phyloP scores from a whole-genome alignment of 345 rosid species.

The Crucihimalaya himalaica region DNA sequence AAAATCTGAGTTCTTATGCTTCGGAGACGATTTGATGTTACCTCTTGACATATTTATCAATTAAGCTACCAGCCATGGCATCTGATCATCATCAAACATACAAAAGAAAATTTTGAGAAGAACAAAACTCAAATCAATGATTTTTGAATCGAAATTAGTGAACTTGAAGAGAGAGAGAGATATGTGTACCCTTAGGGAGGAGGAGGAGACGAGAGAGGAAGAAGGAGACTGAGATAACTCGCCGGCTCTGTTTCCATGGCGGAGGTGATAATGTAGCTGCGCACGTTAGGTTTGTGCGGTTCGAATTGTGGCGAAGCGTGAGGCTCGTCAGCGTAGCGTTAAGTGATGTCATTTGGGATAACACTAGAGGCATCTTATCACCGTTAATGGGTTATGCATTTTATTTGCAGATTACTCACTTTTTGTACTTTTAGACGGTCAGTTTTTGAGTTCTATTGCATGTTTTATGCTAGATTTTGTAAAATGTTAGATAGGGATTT shows the following conservation, averaged over 20 bases:
- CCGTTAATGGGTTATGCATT: too few species aligned
- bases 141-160: background rate
- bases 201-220: conserved; percentile 48
- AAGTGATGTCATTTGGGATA: conserved; percentile 35
- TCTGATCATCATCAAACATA: conserved; percentile 43
- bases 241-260: conserved; percentile 52
- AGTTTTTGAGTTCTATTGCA: too few species aligned
- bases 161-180: background rate
- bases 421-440: too few species aligned
- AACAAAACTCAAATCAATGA: background rate
- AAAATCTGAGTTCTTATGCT: background rate
- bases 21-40: too few species aligned
- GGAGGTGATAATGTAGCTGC: conserved; percentile 42
- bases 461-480: too few species aligned
- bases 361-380: background rate
- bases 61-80: conserved; percentile 53
- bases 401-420: too few species aligned
- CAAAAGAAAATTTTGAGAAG: background rate
- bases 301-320: background rate
- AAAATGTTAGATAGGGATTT: too few species aligned
- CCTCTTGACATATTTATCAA: conserved; percentile 80
- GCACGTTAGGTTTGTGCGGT: conserved; percentile 21
- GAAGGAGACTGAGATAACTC: conserved; percentile 65
- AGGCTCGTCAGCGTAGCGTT: conserved; percentile 17
- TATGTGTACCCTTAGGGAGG: conserved; percentile 47